A percentile compares a stretch with the other conserved stretches of the same genome.
Conservation (phyloP, 179 eudicot genomes). For the Amaranthus tricolor region DNA sequence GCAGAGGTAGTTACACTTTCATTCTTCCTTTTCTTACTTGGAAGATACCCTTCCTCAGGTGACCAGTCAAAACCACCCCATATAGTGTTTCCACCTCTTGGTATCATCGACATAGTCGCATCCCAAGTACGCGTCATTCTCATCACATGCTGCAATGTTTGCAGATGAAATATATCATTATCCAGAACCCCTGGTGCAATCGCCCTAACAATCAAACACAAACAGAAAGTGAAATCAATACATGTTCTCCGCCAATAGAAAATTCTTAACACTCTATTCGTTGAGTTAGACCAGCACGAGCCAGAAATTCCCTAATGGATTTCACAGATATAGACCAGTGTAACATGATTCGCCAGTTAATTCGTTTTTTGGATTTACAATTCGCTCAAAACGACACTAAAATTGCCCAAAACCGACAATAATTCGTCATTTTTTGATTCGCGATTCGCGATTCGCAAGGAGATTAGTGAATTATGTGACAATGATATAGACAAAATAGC, state of each 20-base stretch:
- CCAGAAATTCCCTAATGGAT: not conserved
- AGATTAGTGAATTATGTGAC: too few species aligned
- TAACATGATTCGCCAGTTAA: too few species aligned
- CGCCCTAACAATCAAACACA: constrained; percentile 52
- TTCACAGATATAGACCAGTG: too few species aligned
- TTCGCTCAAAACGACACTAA: too few species aligned
- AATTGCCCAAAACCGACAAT: too few species aligned
- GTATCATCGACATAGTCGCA: constrained; percentile 96
- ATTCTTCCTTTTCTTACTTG: constrained; percentile 42
- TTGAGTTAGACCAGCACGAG: not conserved
- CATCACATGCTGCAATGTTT: constrained; percentile 87
- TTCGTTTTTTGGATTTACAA: too few species aligned
- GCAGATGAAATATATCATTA: constrained; percentile 70
- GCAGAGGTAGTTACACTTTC: constrained; percentile 33
- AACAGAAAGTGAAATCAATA: constrained; percentile 1
- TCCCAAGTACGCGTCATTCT: constrained; percentile 99
- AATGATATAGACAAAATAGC: too few species aligned
- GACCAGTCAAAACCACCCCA: constrained; percentile 99
- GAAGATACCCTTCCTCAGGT: constrained; percentile 74
- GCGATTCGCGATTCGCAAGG: too few species aligned
- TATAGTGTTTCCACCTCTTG: constrained; percentile 87
- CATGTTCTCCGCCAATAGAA: not conserved
- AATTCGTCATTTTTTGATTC: too few species aligned
- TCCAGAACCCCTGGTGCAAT: constrained; percentile 82
- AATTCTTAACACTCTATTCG: not conserved